Evolutionary conservation across 2,329 filamentous ascomycete species (phyloP).

Genomic region (Emmonsiellopsis sp.): DNA sequence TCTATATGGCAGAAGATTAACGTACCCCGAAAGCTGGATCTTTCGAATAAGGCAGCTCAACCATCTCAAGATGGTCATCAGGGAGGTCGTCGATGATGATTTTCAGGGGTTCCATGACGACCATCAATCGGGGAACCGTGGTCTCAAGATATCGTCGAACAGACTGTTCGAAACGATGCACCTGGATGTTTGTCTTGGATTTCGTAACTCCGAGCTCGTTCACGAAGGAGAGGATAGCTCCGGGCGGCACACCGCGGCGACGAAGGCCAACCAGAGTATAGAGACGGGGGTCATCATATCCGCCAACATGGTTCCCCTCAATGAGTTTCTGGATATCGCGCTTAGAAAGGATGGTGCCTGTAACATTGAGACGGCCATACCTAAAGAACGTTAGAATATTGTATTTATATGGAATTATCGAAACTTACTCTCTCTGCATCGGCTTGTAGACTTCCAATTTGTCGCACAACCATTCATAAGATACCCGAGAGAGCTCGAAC

Average conservation of each 20-base stretch:
- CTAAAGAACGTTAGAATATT: constrained; percentile 14
- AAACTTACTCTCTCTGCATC: constrained; percentile 69
- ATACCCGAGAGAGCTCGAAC: constrained; percentile 73
- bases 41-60: constrained; percentile 71
- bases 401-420: background rate
- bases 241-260: constrained; percentile 76
- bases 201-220: constrained; percentile 89
- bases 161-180: constrained; percentile 72
- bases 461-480: constrained; percentile 86
- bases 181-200: constrained; percentile 66
- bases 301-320: constrained; percentile 64
- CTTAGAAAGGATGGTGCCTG: constrained; percentile 80
- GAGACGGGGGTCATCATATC: constrained; percentile 84
- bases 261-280: constrained; percentile 80
- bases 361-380: constrained; percentile 64
- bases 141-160: constrained; percentile 79
- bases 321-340: constrained; percentile 74
- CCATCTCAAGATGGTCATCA: constrained; percentile 54
- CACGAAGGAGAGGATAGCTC: constrained; percentile 80
- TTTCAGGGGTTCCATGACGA: constrained; percentile 76
- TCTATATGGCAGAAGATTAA: constrained; percentile 3
- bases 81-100: constrained; percentile 60
- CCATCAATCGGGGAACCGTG: constrained; percentile 79
- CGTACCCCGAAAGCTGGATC: constrained; percentile 45
- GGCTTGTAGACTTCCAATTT: constrained; percentile 74